Percentiles rank a stretch among this genome's conserved stretches.
These are phyloP conservation scores for Trebouxia sp. DNA, from an alignment of 139 green algal genomes.

Conservation along the genomic window DNA sequence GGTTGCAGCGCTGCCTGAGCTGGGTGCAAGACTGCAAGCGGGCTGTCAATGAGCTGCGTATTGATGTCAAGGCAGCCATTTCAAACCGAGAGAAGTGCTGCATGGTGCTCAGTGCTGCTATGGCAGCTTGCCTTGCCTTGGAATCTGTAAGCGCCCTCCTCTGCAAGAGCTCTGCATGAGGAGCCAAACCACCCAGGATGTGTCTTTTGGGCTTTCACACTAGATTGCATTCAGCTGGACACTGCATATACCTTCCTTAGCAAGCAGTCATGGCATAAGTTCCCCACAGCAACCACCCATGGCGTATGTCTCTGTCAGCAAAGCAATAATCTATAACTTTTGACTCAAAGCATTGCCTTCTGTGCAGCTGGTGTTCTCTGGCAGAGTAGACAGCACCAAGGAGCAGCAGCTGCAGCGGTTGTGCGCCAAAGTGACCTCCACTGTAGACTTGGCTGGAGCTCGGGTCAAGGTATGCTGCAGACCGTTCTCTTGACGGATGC, in stretches of 20 bases:
- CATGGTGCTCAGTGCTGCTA: conserved; percentile 40
- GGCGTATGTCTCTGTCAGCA: too few species aligned
- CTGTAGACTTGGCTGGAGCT: conserved; percentile 7
- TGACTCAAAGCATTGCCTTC: not conserved
- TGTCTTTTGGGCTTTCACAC: too few species aligned
- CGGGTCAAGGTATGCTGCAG: conserved; percentile 21
- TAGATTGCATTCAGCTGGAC: too few species aligned
- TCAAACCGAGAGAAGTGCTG: conserved; percentile 47
- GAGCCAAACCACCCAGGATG: too few species aligned
- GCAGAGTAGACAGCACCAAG: conserved; percentile 8
- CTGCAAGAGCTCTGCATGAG: too few species aligned
- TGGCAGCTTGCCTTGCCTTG: conserved; percentile 39
- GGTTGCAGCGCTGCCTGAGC: not conserved
- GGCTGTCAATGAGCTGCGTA: conserved; percentile 39
- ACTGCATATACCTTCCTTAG: too few species aligned
- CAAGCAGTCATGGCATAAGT: too few species aligned
- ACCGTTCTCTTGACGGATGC: too few species aligned
- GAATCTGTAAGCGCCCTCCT: conserved; percentile 36
- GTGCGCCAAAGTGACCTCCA: conserved; percentile 21
- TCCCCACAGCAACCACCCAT: too few species aligned
- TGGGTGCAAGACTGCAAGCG: conserved; percentile 36
- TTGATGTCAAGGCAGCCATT: conserved; percentile 30
- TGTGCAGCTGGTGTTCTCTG: conserved; percentile 32
- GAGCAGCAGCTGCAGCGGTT: conserved; percentile 28
- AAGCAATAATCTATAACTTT: too few species aligned